These are phyloP conservation scores for Alternaria conjuncta DNA, from an alignment of 2,329 filamentous ascomycete genomes.

Conservation along the genomic window DNA sequence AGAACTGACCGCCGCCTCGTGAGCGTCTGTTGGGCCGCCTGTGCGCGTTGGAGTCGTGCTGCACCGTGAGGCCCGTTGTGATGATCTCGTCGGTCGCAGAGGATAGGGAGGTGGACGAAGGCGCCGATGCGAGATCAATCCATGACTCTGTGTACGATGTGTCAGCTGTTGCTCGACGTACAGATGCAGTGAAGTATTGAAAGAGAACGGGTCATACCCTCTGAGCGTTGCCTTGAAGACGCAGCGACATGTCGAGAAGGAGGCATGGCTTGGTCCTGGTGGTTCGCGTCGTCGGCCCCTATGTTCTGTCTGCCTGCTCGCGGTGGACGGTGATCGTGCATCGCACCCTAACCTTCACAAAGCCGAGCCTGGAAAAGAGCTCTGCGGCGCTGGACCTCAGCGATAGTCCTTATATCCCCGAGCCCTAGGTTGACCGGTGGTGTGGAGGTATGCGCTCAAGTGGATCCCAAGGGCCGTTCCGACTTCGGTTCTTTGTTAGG, in stretches of 20 bases:
- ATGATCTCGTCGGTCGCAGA: constrained; percentile 87
- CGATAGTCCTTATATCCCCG: constrained; percentile 3
- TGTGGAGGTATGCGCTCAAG: constrained; percentile 36
- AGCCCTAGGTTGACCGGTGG: constrained; percentile 18
- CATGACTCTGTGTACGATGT: constrained; percentile 76
- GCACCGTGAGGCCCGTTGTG: constrained; percentile 82
- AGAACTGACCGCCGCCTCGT: constrained; percentile 36
- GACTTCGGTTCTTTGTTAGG: constrained; percentile 40
- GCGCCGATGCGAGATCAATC: constrained; percentile 92
- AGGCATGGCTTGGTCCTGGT: constrained; percentile 28
- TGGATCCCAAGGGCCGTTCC: constrained; percentile 34
- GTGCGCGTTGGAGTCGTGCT: constrained; percentile 66
- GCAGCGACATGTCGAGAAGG: constrained; percentile 23
- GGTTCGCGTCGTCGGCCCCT: constrained; percentile 21
- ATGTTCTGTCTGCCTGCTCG: constrained; percentile 28
- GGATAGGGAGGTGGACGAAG: constrained; percentile 90
- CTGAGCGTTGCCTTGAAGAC: constrained; percentile 36
- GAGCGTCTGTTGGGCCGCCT: constrained; percentile 62
- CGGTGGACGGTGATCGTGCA: constrained; percentile 38
- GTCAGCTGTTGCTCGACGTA: constrained; percentile 17
- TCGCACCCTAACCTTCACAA: constrained; percentile 11
- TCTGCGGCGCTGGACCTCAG: neutral
- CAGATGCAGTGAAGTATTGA: neutral
- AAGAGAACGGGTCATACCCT: constrained; percentile 25
- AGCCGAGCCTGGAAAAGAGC: neutral